These are phyloP conservation scores for Salix udensis DNA, from an alignment of 345 rosid species.

Conservation along the genomic window DNA sequence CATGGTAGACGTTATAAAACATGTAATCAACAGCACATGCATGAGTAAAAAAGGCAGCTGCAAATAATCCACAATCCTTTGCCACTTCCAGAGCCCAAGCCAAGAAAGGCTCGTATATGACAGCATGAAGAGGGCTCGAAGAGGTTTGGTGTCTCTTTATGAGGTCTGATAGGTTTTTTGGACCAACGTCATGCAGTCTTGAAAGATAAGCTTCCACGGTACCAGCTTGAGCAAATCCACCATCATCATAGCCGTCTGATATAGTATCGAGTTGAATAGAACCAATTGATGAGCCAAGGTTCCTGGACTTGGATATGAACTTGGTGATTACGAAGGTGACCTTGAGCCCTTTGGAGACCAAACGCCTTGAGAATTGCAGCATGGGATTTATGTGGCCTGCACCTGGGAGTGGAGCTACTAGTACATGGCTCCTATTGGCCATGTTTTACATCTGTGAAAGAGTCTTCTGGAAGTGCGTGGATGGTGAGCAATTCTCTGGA, in stretches of 20 bases:
- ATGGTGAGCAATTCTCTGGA: no score
- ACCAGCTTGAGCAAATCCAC: slow-evolving; percentile 1
- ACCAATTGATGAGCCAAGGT: slow-evolving; percentile 12
- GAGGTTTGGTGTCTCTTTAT: slow-evolving; percentile 31
- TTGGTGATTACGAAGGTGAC: slow-evolving; percentile 5
- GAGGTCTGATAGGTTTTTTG: slow-evolving; percentile 43
- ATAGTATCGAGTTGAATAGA: slow-evolving; percentile 8
- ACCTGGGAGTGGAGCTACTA: slow-evolving; percentile 20
- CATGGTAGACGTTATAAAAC: slow-evolving; percentile 37
- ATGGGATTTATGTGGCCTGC: slow-evolving; percentile 26
- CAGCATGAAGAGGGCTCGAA: slow-evolving; percentile 38
- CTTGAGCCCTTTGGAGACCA: slow-evolving; percentile 18
- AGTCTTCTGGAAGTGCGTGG: no score
- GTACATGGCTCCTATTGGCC: slow-evolving; percentile 2
- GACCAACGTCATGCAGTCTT: slow-evolving; percentile 36
- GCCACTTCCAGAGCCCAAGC: slow-evolving; percentile 70
- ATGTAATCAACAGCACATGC: slow-evolving; percentile 55
- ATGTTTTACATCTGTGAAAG: neutral
- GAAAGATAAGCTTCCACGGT: neutral
- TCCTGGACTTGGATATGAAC: slow-evolving; percentile 19
- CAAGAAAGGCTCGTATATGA: slow-evolving; percentile 59
- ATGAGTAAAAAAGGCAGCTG: slow-evolving; percentile 68
- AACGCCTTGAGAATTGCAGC: slow-evolving; percentile 21
- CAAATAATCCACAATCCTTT: slow-evolving; percentile 41
- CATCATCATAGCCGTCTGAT: slow-evolving; percentile 20